Evolutionary conservation across 2,329 filamentous ascomycete genomes (phyloP), one percentile per base, ranked within the genome.

Genomic region (Paraconiothyrium sp.): DNA sequence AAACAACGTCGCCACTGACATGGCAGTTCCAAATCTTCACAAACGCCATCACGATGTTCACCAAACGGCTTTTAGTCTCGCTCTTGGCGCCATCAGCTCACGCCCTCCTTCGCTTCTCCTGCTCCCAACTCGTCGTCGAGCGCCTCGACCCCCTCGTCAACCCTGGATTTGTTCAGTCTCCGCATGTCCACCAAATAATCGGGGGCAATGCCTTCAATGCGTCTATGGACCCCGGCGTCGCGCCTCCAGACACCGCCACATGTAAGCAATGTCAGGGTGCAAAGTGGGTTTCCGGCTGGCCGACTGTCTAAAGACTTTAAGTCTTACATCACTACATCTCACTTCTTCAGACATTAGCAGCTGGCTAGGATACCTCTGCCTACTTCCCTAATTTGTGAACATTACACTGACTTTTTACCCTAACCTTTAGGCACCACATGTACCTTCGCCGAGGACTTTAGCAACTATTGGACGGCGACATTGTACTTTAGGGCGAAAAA

Each of bases 401-500:
- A 30, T 30, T 30, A 30, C 27, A 6, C 27, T 30, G 27, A 30
- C 27, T 30, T 30, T 30, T 4, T 30, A 30, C 6, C 27, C 27
- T 6, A 4, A 30, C 27, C 27, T 6, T 30, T 30, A 30, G 27
- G 27, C 58, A 71, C 67, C 4, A 71, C 68, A 0, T 71, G 68
- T 57, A 68, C 67, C 0, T 67, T 67, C 35, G 57, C 79, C 62
- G 74, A 83, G 57, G 92, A 90, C 43, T 68, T 61, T 27, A 61
- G 76, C 39, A 77, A 77, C 51, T 76, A 76, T 61, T 76, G 75
- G 74, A 77, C 74, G 9, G 75, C 75, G 1, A 64, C 68, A 1
- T 24, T 76, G 10, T 77, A 70, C 55, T 77, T 75, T 64, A 54
- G 62, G 20, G 71, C 74, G 4, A 56, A 61, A 11, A 77, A 77